A percentile compares a stretch with the other conserved stretches of the same genome.
phyloP scores from a whole-genome alignment of 108 stramenopile genomes.

The Licmophora abbreviata region DNA sequence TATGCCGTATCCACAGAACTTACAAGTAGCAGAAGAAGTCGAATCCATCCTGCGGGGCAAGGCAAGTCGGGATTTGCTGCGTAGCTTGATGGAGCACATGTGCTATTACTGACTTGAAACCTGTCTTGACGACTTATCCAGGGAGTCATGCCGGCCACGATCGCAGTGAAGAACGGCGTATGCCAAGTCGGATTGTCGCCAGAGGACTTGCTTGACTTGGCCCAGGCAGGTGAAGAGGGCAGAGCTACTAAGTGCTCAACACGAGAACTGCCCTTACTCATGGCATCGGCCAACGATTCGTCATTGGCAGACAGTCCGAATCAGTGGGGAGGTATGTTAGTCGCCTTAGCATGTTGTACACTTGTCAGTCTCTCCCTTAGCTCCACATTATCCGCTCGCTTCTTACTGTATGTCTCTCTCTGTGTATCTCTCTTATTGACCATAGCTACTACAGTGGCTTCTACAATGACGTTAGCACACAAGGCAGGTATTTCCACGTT shows the following conservation, averaged over 20 bases:
- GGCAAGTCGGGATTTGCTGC: constrained; percentile 1
- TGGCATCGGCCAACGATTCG: constrained; percentile 19
- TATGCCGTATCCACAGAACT: constrained; percentile 96
- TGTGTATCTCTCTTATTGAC: not conserved
- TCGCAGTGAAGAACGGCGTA: constrained; percentile 80
- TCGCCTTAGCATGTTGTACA: too few relatives aligned
- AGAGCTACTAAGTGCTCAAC: constrained; percentile 86
- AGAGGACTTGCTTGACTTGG: constrained; percentile 83
- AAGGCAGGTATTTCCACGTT: constrained; percentile 85
- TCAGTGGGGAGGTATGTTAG: constrained; percentile 42
- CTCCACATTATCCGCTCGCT: too few relatives aligned
- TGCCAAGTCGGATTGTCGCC: constrained; percentile 68
- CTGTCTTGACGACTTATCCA: too few relatives aligned
- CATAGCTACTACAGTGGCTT: constrained; percentile 89
- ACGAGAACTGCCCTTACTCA: constrained; percentile 72
- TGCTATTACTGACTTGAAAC: not conserved
- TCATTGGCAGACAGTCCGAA: not conserved
- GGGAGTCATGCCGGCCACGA: constrained; percentile 90
- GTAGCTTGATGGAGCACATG: not conserved
- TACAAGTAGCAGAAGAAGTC: constrained; percentile 70
- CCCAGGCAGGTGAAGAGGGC: constrained; percentile 58
- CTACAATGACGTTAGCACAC: constrained; percentile 88
- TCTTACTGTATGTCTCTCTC: not conserved
- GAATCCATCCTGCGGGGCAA: constrained; percentile 44
- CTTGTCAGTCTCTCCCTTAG: too few relatives aligned